Conservation (phyloP, 2,329 filamentous ascomycete genomes). For the Penicillium janthinellum region DNA sequence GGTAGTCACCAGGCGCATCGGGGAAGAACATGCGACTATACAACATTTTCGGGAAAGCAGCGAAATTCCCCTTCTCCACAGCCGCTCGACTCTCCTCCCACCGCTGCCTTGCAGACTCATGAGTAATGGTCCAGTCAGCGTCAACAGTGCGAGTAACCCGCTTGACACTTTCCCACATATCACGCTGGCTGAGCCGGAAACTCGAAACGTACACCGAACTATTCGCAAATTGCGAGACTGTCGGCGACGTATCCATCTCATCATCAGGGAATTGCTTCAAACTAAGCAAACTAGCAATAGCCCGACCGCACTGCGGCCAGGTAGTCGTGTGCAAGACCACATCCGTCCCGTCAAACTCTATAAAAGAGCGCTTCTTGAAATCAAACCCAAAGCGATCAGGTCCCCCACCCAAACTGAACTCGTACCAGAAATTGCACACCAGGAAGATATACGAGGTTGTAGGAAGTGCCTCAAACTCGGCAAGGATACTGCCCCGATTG, state of each 20-base stretch:
- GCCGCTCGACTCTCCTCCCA: neutral
- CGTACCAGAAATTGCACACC: conserved; percentile 11
- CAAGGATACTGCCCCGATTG: neutral
- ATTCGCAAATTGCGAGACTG: neutral
- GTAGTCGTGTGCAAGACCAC: neutral
- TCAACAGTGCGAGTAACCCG: neutral
- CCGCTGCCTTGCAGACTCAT: neutral
- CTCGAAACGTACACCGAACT: neutral
- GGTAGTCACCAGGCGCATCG: neutral
- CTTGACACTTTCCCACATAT: neutral
- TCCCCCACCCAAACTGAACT: conserved; percentile 7
- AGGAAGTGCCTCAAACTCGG: neutral
- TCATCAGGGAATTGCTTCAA: neutral
- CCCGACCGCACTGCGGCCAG: neutral
- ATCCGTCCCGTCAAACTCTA: neutral
- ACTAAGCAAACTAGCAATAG: neutral
- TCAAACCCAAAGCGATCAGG: conserved; percentile 8
- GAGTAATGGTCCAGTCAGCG: neutral
- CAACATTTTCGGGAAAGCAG: neutral
- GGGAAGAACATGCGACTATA: conserved; percentile 1
- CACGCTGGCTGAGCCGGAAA: neutral
- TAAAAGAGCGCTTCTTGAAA: conserved; percentile 1
- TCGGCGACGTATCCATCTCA: neutral
- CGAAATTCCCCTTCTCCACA: neutral
- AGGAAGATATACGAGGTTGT: neutral